A percentile compares a stretch with the other conserved stretches of the same genome.
These are phyloP conservation scores for Pouteria glomerata DNA, from an alignment of 148 eudicot genomes.

Conservation along the genomic window DNA sequence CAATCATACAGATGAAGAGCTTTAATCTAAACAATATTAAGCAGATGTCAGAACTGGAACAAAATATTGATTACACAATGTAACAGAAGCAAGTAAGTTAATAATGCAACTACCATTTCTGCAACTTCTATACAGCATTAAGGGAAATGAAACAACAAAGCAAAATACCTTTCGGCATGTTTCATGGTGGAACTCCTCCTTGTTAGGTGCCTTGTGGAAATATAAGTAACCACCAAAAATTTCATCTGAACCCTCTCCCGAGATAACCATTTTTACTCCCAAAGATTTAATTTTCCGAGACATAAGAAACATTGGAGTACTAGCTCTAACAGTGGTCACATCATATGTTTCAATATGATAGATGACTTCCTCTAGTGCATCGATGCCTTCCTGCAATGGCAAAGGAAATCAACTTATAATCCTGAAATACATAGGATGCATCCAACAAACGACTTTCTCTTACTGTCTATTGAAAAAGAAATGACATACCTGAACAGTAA, in stretches of 20 bases:
- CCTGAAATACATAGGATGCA: neutral
- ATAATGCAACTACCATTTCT: neutral
- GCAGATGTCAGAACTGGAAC: constrained; percentile 5
- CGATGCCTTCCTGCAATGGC: constrained; percentile 78
- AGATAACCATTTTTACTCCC: constrained; percentile 96
- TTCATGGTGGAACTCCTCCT: constrained; percentile 90
- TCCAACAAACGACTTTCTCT: neutral
- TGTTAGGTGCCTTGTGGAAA: constrained; percentile 97
- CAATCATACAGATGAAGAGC: constrained; percentile 95
- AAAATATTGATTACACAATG: neutral
- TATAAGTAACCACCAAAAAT: constrained; percentile 96
- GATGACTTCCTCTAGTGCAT: constrained; percentile 92
- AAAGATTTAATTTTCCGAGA: constrained; percentile 92
- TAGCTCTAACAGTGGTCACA: constrained; percentile 91
- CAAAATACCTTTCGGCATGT: constrained; percentile 88
- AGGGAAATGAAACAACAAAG: neutral
- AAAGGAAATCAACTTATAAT: constrained; percentile 7
- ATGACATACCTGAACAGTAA: constrained; percentile 79
- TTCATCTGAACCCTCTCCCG: constrained; percentile 99
- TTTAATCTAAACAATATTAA: constrained; percentile 60
- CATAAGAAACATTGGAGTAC: constrained; percentile 98
- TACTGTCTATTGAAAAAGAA: neutral
- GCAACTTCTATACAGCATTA: neutral
- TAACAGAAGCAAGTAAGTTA: neutral
- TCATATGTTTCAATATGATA: constrained; percentile 95